Evolutionary conservation across 1,139 yeast genomes (phyloP), one percentile per base, ranked within the genome.

Genomic region (Waltiozyma sp.): DNA sequence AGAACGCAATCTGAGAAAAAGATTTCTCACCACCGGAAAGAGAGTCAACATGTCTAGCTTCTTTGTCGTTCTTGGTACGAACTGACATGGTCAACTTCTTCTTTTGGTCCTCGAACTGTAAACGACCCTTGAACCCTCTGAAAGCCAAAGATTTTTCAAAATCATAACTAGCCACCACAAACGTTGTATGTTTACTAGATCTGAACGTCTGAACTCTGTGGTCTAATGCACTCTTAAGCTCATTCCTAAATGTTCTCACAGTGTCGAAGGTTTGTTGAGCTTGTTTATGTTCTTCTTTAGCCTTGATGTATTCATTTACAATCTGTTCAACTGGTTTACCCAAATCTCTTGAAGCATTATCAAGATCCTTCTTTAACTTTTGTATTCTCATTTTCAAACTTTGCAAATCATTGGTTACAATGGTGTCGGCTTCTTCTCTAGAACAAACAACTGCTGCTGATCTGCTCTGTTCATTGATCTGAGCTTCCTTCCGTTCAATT

Each of bases 1-100:
- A 65, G 45, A 93, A 70, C 0, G 96, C 86, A 50, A 91, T 80
- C 59, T 93, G 98, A 0, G 96, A 79, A 59, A 84, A 91, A 1
- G 96, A 87, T 59, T 89, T 89, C 59, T 93, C 98, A 38, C 99
- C 99, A 36, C 99, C 99, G 1, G 96, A 87, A 33, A 91, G 70
- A 0, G 96, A 82, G 49, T 80, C 87, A 14, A 86, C 87, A 37
- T 82, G 78, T 53, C 96, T 69, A 40, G 73, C 69, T 37, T 70
- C 70, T 38, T 70, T 72, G 47, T 75, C 80, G 40, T 69, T 73
- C 45, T 76, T 74, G 0, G 88, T 80, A 28, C 58, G 57, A 2
- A 80, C 87, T 45, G 70, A 60, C 62, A 83, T 70, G 23, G 70
- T 68, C 46, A 84, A 63, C 16, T 66, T 65, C 44, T 70, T 69